Conservation (phyloP, 2,329 filamentous ascomycete species). For the Blastomyces emzantsi region DNA sequence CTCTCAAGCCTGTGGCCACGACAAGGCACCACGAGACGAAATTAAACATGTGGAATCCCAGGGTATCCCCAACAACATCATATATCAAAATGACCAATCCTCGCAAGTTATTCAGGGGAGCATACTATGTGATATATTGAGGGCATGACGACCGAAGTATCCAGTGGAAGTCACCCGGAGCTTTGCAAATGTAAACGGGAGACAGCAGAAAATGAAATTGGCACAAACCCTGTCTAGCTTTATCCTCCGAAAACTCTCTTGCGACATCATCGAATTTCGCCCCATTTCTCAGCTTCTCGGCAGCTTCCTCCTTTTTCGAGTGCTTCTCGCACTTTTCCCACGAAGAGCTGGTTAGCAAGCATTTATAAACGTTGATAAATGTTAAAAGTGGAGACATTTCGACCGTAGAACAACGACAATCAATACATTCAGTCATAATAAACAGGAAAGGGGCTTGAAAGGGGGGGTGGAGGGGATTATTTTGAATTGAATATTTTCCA, state of each 20-base stretch:
- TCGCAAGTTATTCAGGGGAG: not conserved
- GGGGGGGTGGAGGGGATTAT: not conserved
- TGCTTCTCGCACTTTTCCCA: conserved; percentile 49
- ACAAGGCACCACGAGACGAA: not conserved
- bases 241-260: conserved; percentile 56
- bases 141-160: not conserved
- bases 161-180: not conserved
- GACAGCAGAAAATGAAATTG: conserved; percentile 12
- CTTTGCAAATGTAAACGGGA: not conserved
- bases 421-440: not conserved
- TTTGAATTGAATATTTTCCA: not conserved
- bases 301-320: conserved; percentile 55
- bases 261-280: conserved; percentile 58
- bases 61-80: not conserved
- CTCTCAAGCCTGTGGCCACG: not conserved
- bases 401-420: not conserved
- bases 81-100: not conserved
- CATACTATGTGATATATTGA: not conserved
- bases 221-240: conserved; percentile 46
- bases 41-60: not conserved
- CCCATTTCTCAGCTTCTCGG: conserved; percentile 51
- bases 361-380: not conserved
- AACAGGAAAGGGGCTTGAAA: too few relatives aligned
- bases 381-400: not conserved
- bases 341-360: not conserved